Conservation (phyloP, 2,329 filamentous ascomycete genomes). For the Gnomoniopsis sp. region DNA sequence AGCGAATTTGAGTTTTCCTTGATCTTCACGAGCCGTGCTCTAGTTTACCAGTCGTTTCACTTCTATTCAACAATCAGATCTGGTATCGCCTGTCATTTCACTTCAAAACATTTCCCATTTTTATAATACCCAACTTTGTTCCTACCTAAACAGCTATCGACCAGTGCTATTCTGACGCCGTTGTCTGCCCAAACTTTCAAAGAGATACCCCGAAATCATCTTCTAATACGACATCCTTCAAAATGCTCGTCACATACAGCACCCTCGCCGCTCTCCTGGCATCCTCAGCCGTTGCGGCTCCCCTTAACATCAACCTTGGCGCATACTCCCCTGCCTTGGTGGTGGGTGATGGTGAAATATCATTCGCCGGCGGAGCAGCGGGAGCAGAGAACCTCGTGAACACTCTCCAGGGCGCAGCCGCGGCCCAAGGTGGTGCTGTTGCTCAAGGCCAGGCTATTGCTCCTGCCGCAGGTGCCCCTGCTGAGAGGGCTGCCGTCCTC, state of each 20-base stretch:
- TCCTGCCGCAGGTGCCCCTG: not conserved
- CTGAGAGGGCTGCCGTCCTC: slow-evolving; percentile 5
- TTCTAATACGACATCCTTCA: not conserved
- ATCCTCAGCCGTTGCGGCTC: slow-evolving; percentile 33
- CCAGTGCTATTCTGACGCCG: not conserved
- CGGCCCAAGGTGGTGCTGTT: slow-evolving; percentile 34
- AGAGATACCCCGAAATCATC: not conserved
- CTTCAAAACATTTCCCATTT: not conserved
- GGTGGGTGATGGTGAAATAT: slow-evolving; percentile 52
- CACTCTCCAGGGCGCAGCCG: slow-evolving; percentile 39
- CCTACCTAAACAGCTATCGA: not conserved
- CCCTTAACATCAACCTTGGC: slow-evolving; percentile 50
- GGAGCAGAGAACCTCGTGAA: slow-evolving; percentile 38
- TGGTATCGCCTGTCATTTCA: slow-evolving; percentile 8
- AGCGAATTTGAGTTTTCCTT: not conserved
- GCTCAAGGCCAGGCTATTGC: slow-evolving; percentile 12
- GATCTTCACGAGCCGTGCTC: slow-evolving; percentile 11
- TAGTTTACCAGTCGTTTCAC: slow-evolving; percentile 4
- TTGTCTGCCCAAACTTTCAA: too few relatives aligned
- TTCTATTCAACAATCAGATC: slow-evolving; percentile 7
- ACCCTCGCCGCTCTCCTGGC: slow-evolving; percentile 10
- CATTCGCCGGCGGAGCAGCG: slow-evolving; percentile 38
- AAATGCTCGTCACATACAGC: slow-evolving; percentile 14
- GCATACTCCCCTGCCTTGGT: slow-evolving; percentile 49
- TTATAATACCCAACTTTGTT: not conserved